Evolutionary conservation across 2,329 filamentous ascomycete genomes (phyloP), one percentile per base, ranked within the genome.

Genomic region (Acrodontium crateriforme): DNA sequence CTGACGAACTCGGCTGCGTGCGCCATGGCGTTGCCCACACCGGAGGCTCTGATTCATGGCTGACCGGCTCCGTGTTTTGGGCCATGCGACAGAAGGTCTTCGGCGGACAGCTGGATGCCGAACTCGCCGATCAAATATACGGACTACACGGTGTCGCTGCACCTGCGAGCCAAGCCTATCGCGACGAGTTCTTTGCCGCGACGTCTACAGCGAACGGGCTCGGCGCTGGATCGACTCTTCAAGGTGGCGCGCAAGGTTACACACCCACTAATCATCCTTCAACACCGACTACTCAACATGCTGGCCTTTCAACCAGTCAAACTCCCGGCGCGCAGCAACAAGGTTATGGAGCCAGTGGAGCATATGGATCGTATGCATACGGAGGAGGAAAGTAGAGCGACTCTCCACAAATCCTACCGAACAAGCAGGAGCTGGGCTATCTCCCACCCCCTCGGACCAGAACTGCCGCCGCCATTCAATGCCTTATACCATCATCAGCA

Each of bases 11-110:
- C 36, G 87, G 84, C 46, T 78, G 94, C 32, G 84, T 89, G 59
- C 74, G 89, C 26, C 67, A 91, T 17, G 89, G 89, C 8, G 72
- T 75, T 18, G 80, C 83, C 28, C 89, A 98, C 53, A 85, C 92
- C 50, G 89, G 85, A 20, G 89, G 87, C 16, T 92, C 82, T 1
- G 89, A 98, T 55, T 87, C 84, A 12, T 71, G 94, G 44, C 70
- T 98, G 16, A 98, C 89, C 0, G 89, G 89, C 26, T 78, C 79
- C 44, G 83, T 94, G 16, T 98, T 94, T 59, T 98, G 92, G 70
- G 79, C 84, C 46, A 78, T 95, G 65, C 74, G 77, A 34, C 78
- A 84, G 50, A 75, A 81, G 49, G 81, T 95, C 39, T 95, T 92
- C 58, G 77, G 78, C 44, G 78, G 80, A 36, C 68, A 74, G 14